phyloP scores from a whole-genome alignment of 495 filamentous ascomycete species.

The Talaromyces liani region DNA sequence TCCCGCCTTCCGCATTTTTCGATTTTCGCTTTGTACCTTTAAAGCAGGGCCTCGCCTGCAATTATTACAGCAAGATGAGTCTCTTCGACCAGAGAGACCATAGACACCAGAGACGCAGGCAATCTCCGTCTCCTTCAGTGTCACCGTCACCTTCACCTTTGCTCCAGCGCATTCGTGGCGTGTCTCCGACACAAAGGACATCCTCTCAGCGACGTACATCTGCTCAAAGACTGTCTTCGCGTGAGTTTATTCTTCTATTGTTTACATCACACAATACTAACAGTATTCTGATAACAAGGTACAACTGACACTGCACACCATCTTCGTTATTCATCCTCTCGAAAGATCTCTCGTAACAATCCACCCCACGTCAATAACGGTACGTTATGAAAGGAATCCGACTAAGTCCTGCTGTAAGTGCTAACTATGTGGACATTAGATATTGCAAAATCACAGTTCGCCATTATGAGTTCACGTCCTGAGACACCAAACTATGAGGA shows the following conservation, averaged over 20 bases:
- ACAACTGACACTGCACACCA: neutral
- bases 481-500: slow-evolving; percentile 10
- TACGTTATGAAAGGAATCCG: neutral
- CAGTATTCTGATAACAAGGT: neutral
- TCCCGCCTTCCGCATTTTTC: slow-evolving; percentile 1
- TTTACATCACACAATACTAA: neutral
- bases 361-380: slow-evolving; percentile 8
- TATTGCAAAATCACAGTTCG: slow-evolving; percentile 5
- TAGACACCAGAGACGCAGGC: neutral
- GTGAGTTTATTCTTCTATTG: neutral
- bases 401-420: neutral
- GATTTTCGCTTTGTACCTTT: neutral
- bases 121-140: neutral
- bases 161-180: slow-evolving; percentile 3
- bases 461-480: slow-evolving; percentile 8
- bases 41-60: neutral
- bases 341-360: slow-evolving; percentile 7
- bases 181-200: slow-evolving; percentile 6
- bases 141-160: slow-evolving; percentile 4
- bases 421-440: neutral
- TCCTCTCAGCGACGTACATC: slow-evolving; percentile 3
- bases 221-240: slow-evolving; percentile 1
- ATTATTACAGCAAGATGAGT: neutral
- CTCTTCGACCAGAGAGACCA: neutral
- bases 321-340: neutral